Conservation (phyloP, 2,329 filamentous ascomycete genomes). For the Aphanoascus verrucosus region DNA sequence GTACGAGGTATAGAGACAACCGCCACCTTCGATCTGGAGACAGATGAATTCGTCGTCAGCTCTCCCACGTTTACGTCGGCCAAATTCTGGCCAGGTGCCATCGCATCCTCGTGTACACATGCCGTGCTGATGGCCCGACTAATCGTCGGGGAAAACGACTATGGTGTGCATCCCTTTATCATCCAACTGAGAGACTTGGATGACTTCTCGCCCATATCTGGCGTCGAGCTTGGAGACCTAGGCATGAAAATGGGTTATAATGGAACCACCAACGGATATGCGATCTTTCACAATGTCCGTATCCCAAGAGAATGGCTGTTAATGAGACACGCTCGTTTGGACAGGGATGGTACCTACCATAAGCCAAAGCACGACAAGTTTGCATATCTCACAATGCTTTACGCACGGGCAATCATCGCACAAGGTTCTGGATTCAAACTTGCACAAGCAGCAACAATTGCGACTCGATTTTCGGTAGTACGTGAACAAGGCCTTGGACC, state of each 20-base stretch:
- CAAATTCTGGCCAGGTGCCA: conserved; percentile 26
- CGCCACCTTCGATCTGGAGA: conserved; percentile 22
- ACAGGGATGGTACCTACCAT: conserved; percentile 22
- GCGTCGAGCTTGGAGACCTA: conserved; percentile 24
- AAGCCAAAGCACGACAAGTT: conserved; percentile 23
- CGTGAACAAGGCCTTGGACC: conserved; percentile 20
- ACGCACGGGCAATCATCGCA: conserved; percentile 22
- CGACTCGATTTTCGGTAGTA: conserved; percentile 23
- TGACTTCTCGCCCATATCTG: conserved; percentile 18
- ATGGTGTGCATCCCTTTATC: conserved; percentile 24
- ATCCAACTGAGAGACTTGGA: conserved; percentile 21
- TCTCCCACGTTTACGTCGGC: conserved; percentile 21
- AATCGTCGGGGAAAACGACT: conserved; percentile 20
- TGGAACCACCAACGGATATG: conserved; percentile 27
- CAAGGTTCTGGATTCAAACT: conserved; percentile 21
- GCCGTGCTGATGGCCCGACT: conserved; percentile 24
- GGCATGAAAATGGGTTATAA: conserved; percentile 22
- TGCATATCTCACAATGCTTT: conserved; percentile 27
- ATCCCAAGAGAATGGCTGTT: conserved; percentile 27
- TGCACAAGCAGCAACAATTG: conserved; percentile 27
- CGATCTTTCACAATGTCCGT: conserved; percentile 25
- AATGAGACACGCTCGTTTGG: conserved; percentile 21
- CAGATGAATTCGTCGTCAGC: conserved; percentile 24
- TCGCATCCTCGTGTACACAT: conserved; percentile 22
- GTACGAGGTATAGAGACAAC: conserved; percentile 26